Base-by-base conservation (phyloP, 2,329 filamentous ascomycete species). In the Didymella glomerata region DNA sequence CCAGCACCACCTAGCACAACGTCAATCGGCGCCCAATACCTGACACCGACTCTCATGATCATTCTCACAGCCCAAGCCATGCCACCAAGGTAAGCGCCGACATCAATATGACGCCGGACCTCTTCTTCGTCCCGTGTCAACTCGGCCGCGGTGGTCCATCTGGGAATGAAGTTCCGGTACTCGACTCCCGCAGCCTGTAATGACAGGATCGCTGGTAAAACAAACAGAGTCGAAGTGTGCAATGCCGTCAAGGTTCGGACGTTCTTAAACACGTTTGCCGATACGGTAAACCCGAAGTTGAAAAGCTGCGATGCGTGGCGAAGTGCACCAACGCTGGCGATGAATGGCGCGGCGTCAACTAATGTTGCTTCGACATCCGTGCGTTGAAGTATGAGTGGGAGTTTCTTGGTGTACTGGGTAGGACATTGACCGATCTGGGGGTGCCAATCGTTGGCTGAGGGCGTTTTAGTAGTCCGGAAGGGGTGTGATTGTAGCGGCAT, bases 21-120 rank as follows among this genome's bases (percentile, higher is more conserved):
- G 28, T 55, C 38, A 16, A 55, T 30, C n/a, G 53, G 53, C 34
- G 53, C 53, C 53, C 46, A 55, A 13, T 55, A 55, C n/a, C 28
- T 24, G 0, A 55, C 28, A 1, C 53, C 53, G 6, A 55, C 46
- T 40, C 20, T 44, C 28, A 55, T 30, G 11, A 44, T 22, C 53
- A 55, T 55, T 10, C 53, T 49, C 2, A 4, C 38, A n/a, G 22
- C 46, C 53, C 53, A 55, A 16, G 20, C 27, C n/a, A 55, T 18
- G n/a, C 22, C 40, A 5, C 46, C 46, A 14, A 55, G 22, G 16
- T 49, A 55, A 6, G 53, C 53, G 5, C 53, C 46, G 8, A 49
- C 46, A 38, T 55, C 40, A 1, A 55, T 24, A 40, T 55, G 53
- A 11, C 40, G 36, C 20, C 53, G 28, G 1, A 55, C 53, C 24